A percentile compares a stretch with the other conserved stretches of the same genome.
These are phyloP conservation scores for Limnomonas spitsbergensis DNA, from an alignment of 139 green algal genomes.

Conservation along the genomic window DNA sequence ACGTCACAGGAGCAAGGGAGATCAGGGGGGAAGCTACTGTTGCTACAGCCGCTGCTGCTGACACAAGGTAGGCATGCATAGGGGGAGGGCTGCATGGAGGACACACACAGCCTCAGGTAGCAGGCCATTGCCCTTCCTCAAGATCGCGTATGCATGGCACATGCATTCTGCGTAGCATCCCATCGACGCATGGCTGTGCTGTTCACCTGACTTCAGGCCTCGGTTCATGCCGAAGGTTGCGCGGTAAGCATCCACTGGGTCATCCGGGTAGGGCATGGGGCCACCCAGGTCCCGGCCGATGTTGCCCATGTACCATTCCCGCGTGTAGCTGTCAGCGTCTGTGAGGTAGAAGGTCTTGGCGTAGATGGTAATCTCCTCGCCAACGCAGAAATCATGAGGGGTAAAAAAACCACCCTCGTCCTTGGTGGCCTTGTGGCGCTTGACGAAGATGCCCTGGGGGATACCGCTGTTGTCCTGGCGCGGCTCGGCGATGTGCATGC, in stretches of 20 bases:
- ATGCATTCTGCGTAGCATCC: too few species aligned
- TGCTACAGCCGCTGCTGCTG: neutral
- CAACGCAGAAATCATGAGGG: slow-evolving; percentile 69
- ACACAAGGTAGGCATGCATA: too few species aligned
- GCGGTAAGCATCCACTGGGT: slow-evolving; percentile 57
- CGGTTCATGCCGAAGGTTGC: slow-evolving; percentile 44
- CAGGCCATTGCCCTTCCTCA: too few species aligned
- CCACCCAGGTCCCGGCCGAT: slow-evolving; percentile 34
- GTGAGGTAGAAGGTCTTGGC: slow-evolving; percentile 71
- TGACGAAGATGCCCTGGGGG: slow-evolving; percentile 82
- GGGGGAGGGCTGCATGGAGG: too few species aligned
- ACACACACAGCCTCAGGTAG: too few species aligned
- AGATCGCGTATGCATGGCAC: too few species aligned
- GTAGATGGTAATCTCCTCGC: slow-evolving; percentile 69
- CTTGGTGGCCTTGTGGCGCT: slow-evolving; percentile 72
- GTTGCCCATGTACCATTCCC: slow-evolving; percentile 34
- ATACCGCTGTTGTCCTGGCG: slow-evolving; percentile 85
- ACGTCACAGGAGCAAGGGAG: too few species aligned
- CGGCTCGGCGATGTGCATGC: slow-evolving; percentile 82
- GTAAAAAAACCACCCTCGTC: slow-evolving; percentile 47
- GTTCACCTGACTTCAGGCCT: slow-evolving; percentile 15
- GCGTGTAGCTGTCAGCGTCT: slow-evolving; percentile 81
- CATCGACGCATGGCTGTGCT: too few species aligned
- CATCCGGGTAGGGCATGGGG: slow-evolving; percentile 50
- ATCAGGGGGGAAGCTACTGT: neutral